A percentile compares a stretch with the other conserved stretches of the same genome.
These are phyloP conservation scores for Liquidambar formosana DNA, from an alignment of 164 flowering plant genomes.

Conservation along the genomic window DNA sequence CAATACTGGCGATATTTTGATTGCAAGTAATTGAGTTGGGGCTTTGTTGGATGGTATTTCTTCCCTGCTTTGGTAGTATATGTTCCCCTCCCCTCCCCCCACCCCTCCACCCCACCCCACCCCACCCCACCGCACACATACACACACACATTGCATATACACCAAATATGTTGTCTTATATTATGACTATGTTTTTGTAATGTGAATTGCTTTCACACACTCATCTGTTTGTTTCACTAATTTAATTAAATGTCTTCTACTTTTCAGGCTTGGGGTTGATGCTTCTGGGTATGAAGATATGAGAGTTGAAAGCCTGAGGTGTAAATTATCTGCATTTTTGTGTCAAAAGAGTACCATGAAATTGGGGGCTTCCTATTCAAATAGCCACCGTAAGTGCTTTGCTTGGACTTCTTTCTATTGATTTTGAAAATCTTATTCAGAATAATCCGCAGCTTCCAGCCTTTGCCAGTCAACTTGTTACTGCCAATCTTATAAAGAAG, in stretches of 20 bases:
- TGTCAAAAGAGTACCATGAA: conserved; percentile 18
- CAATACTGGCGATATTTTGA: too few relatives aligned
- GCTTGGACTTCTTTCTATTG: conserved; percentile 40
- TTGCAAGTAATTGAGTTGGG: too few relatives aligned
- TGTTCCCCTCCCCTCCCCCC: too few relatives aligned
- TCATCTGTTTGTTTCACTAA: not conserved
- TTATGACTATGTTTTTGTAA: not conserved
- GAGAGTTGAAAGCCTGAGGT: conserved; percentile 43
- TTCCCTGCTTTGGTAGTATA: too few relatives aligned
- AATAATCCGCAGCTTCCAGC: conserved; percentile 12
- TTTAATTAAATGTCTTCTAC: not conserved
- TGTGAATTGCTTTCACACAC: not conserved
- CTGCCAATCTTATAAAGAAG: conserved; percentile 30
- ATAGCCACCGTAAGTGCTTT: conserved; percentile 50
- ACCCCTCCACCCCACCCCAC: too few relatives aligned
- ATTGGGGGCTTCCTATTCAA: conserved; percentile 42
- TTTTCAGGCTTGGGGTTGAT: conserved; percentile 61
- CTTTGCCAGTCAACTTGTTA: conserved; percentile 17
- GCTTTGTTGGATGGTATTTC: too few relatives aligned
- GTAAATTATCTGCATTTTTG: conserved; percentile 36
- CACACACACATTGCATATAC: not conserved
- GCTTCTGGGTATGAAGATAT: conserved; percentile 49
- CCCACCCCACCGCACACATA: too few relatives aligned
- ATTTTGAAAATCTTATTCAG: conserved; percentile 35
- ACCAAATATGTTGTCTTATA: not conserved